These are phyloP conservation scores for Lipomyces oligophaga DNA, from an alignment of 805 yeast species.

Conservation along the genomic window DNA sequence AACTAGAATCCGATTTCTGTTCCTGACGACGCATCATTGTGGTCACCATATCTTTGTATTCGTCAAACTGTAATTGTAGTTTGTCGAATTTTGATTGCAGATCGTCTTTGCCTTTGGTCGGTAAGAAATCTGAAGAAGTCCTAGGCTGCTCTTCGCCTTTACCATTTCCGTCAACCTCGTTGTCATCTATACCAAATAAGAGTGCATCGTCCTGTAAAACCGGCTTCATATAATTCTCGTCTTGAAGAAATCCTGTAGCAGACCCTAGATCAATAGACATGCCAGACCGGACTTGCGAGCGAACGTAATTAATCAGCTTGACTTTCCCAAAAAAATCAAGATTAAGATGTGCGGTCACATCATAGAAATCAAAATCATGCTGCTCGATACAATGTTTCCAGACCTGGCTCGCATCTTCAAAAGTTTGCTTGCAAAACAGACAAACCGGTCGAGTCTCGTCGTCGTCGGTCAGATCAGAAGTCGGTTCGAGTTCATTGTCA, in stretches of 20 bases:
- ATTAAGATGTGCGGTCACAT: constrained; percentile 18
- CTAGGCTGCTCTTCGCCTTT: constrained; percentile 32
- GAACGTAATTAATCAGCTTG: constrained; percentile 33
- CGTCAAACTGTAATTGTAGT: constrained; percentile 16
- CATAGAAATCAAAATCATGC: constrained; percentile 30
- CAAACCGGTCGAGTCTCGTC: constrained; percentile 30
- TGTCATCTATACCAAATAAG: constrained; percentile 31
- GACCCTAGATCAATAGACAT: constrained; percentile 17
- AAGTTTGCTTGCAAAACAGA: constrained; percentile 25
- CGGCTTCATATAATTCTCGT: constrained; percentile 31
- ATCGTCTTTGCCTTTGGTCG: constrained; percentile 6
- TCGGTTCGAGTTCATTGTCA: constrained; percentile 32
- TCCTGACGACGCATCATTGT: constrained; percentile 11
- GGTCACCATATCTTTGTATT: constrained; percentile 22
- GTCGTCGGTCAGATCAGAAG: constrained; percentile 31
- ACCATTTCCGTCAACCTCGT: constrained; percentile 22
- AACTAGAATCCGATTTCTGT: constrained; percentile 5
- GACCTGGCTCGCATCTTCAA: constrained; percentile 25
- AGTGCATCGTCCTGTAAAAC: constrained; percentile 32
- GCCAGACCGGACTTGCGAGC: constrained; percentile 25
- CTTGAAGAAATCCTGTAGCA: constrained; percentile 25
- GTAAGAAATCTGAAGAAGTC: constrained; percentile 5
- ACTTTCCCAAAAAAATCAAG: constrained; percentile 33
- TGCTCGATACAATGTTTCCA: constrained; percentile 28
- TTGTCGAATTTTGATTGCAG: constrained; percentile 18